These are phyloP conservation scores for Sclerospora graminicola DNA, from an alignment of 352 stramenopile species.

Conservation along the genomic window DNA sequence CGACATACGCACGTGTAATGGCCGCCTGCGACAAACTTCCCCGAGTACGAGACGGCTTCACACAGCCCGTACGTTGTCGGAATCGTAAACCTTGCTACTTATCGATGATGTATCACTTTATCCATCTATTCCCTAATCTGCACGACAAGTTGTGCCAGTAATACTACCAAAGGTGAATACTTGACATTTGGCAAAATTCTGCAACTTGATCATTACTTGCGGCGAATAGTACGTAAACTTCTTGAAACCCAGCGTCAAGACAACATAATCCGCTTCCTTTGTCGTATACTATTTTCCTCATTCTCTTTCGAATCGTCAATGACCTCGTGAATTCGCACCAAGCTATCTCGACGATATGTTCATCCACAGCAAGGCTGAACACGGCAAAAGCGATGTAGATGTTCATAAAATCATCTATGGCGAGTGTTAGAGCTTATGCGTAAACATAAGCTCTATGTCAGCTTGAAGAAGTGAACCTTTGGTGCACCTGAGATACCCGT, in stretches of 20 bases:
- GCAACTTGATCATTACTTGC: slow-evolving; percentile 64
- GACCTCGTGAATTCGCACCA: too few species aligned
- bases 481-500: too few species aligned
- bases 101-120: slow-evolving; percentile 3
- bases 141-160: slow-evolving; percentile 51
- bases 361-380: too few species aligned
- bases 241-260: slow-evolving; percentile 78
- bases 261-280: slow-evolving; percentile 61
- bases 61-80: slow-evolving; percentile 72
- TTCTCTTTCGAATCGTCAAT: slow-evolving; percentile 47
- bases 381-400: too few species aligned
- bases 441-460: too few species aligned
- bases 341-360: too few species aligned
- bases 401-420: too few species aligned
- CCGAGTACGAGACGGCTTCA: slow-evolving; percentile 70
- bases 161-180: slow-evolving; percentile 61
- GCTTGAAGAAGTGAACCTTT: too few species aligned
- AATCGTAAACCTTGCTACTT: slow-evolving; percentile 21
- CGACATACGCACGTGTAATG: slow-evolving; percentile 80
- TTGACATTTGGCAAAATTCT: slow-evolving; percentile 82
- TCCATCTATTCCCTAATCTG: slow-evolving; percentile 29
- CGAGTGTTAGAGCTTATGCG: too few species aligned
- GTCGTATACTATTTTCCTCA: slow-evolving; percentile 65
- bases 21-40: slow-evolving; percentile 67
- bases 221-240: slow-evolving; percentile 78